These are phyloP conservation scores for Lagenidium giganteum DNA, from an alignment of 352 stramenopile genomes.

Conservation along the genomic window DNA sequence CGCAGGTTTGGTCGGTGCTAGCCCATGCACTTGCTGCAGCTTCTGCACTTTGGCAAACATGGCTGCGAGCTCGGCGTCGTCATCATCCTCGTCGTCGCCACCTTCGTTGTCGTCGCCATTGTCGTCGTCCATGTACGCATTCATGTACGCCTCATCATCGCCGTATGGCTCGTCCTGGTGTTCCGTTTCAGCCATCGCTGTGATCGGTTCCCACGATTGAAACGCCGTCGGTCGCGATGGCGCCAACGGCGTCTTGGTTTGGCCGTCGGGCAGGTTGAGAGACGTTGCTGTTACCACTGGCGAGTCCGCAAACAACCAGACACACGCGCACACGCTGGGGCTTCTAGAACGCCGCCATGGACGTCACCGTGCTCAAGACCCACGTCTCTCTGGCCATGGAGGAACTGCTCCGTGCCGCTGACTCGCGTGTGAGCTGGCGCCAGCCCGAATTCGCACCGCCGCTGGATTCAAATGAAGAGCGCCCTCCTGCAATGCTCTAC, in stretches of 20 bases:
- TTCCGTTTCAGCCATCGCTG: constrained; percentile 18
- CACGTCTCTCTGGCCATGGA: constrained; percentile 60
- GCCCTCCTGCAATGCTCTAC: constrained; percentile 24
- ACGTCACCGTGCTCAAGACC: constrained; percentile 28
- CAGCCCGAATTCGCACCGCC: not conserved
- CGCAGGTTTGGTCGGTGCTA: constrained; percentile 8
- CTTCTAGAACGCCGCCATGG: too few relatives aligned
- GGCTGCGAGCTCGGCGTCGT: constrained; percentile 52
- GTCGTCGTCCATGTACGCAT: constrained; percentile 37
- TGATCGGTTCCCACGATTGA: too few relatives aligned
- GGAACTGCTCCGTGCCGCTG: constrained; percentile 42
- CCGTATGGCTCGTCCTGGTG: constrained; percentile 15
- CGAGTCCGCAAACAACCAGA: too few relatives aligned
- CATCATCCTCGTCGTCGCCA: constrained; percentile 27
- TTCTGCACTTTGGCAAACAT: constrained; percentile 76
- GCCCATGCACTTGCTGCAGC: constrained; percentile 43
- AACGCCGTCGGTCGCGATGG: too few relatives aligned
- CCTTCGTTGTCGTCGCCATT: constrained; percentile 20
- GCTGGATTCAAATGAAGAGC: not conserved
- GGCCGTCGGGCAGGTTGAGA: too few relatives aligned
- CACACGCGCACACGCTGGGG: too few relatives aligned
- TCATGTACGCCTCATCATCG: constrained; percentile 30
- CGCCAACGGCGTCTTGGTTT: too few relatives aligned
- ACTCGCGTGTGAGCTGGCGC: constrained; percentile 60
- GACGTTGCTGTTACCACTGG: too few relatives aligned